Evolutionary conservation across 108 stramenopile species (phyloP), one percentile per base, ranked within the genome.

Genomic region (Fragilaria crotonensis): DNA sequence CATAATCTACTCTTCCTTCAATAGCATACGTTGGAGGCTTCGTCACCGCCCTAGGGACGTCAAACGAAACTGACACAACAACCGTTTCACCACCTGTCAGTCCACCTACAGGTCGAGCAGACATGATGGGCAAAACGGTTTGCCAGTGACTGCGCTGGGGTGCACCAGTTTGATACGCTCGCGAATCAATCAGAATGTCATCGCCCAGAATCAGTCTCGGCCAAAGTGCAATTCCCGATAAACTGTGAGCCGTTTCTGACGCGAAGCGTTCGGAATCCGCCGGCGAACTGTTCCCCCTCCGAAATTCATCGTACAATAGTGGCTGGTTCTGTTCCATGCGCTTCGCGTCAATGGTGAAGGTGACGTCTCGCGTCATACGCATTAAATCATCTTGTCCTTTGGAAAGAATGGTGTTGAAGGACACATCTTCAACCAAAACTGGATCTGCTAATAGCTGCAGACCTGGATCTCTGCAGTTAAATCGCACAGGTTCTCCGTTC

Each of bases 101-200:
- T 0, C 46, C 33, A 7, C 21, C 30, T 14, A 79, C 67, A 7
- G 84, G 84, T 44, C 29, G 41, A 26, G 53, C 73, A 2, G 48
- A 25, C 73, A 73, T 75, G 11, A 85, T 78, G 5, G 80, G 78
- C 51, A 85, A 56, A 7, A 85, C 84, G 4, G 80, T 85, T 59
- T 85, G 84, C 84, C 84, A 85, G 68, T 85, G 84, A 18, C 70
- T 72, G 27, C 55, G 64, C 45, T 77, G 77, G 64, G 73, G 80
- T 23, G 65, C 84, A 14, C 84, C 84, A 33, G 68, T 62, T 7
- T 77, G 79, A 70, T 66, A 68, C n/a, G 60, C 64, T 23, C 84
- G 58, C 4, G 64, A 57, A 33, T 79, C 59, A 0, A 79, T 53
- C n/a, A n/a, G n/a, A 29, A 58, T 41, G 5, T 36, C 53, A 22